These are phyloP conservation scores for Hypoxylon intermedium DNA, from an alignment of 495 filamentous ascomycete species.

Conservation along the genomic window DNA sequence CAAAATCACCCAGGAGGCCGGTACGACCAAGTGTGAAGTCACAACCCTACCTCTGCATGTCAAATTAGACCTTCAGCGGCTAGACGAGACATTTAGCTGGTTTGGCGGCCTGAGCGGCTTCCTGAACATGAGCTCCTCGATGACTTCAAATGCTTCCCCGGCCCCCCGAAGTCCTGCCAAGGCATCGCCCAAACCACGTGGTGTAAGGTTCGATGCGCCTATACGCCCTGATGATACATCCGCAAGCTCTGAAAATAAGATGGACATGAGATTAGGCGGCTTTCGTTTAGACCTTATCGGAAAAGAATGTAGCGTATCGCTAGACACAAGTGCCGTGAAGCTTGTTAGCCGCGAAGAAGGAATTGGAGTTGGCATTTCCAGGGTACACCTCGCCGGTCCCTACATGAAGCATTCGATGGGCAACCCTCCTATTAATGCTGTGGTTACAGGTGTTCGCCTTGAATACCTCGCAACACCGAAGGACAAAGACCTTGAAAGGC, in stretches of 20 bases:
- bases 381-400: conserved; percentile 75
- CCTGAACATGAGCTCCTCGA: conserved; percentile 83
- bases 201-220: conserved; percentile 76
- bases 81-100: conserved; percentile 87
- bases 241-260: conserved; percentile 65
- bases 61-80: conserved; percentile 74
- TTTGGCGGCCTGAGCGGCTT: conserved; percentile 94
- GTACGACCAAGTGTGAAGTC: conserved; percentile 68
- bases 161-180: conserved; percentile 50
- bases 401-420: conserved; percentile 56
- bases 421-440: conserved; percentile 56
- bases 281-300: conserved; percentile 75
- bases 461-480: conserved; percentile 78
- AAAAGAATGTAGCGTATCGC: conserved; percentile 72
- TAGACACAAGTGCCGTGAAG: conserved; percentile 82
- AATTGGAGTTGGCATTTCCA: conserved; percentile 74
- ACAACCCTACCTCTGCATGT: conserved; percentile 81
- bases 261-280: conserved; percentile 79
- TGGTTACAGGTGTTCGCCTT: conserved; percentile 69
- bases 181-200: conserved; percentile 53
- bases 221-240: conserved; percentile 55
- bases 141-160: conserved; percentile 72
- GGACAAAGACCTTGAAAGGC: conserved; percentile 78
- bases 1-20: conserved; percentile 59
- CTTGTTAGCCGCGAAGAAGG: conserved; percentile 73